Conservation (phyloP, 306 rosid genomes). For the Pterocarpus santalinus region DNA sequence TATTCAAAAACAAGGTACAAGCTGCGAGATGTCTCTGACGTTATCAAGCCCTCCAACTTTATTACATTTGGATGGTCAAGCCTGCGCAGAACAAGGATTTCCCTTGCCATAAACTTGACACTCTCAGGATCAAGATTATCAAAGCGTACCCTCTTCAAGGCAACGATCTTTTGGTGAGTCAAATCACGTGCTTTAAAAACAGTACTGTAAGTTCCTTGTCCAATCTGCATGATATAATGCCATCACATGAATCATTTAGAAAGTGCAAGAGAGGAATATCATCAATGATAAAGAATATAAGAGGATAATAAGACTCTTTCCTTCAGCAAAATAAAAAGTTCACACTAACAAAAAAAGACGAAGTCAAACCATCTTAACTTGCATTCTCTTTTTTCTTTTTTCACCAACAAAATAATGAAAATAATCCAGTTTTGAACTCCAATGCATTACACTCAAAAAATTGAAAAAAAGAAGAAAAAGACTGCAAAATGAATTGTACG, state of each 20-base stretch:
- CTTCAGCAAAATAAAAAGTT: conserved; percentile 13
- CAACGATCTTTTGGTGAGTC: conserved; percentile 67
- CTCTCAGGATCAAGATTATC: conserved; percentile 92
- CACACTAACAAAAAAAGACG: not conserved
- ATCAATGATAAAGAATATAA: conserved; percentile 1
- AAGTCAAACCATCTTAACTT: conserved; percentile 11
- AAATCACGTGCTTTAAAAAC: conserved; percentile 95
- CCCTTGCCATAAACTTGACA: conserved; percentile 96
- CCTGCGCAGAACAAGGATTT: conserved; percentile 85
- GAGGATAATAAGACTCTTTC: not conserved
- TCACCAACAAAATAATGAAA: conserved; percentile 13
- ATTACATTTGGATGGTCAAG: conserved; percentile 93
- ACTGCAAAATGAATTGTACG: conserved; percentile 2
- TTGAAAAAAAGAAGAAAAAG: not conserved
- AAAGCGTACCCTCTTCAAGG: conserved; percentile 89
- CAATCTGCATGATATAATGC: conserved; percentile 71
- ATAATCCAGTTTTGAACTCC: conserved; percentile 6
- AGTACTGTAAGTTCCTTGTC: conserved; percentile 94
- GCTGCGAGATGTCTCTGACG: conserved; percentile 80
- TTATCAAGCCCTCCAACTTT: conserved; percentile 89
- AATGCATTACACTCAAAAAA: not conserved
- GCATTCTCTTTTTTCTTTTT: not conserved
- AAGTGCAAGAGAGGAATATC: conserved; percentile 19
- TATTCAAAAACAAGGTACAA: conserved; percentile 92
- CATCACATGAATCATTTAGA: conserved; percentile 38